Evolutionary conservation across 2,329 filamentous ascomycete genomes (phyloP).

Genomic region (Atkinsonella texensis): DNA sequence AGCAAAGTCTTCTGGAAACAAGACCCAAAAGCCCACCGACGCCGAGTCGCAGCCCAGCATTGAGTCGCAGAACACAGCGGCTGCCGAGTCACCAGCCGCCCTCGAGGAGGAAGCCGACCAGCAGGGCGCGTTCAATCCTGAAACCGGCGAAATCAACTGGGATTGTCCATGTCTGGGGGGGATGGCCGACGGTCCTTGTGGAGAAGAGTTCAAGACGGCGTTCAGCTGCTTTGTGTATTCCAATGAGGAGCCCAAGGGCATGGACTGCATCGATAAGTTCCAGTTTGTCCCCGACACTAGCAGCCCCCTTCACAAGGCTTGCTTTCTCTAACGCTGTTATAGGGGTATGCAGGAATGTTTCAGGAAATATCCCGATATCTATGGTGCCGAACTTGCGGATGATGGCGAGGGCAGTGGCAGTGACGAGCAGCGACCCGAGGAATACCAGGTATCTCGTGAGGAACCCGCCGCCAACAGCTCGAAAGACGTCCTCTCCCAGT

Average conservation of each 20-base stretch:
- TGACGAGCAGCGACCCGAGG: slow-evolving; percentile 16
- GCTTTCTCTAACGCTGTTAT: slow-evolving; percentile 17
- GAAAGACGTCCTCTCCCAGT: slow-evolving; percentile 7
- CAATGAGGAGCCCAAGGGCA: slow-evolving; percentile 88
- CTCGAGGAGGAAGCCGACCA: slow-evolving; percentile 73
- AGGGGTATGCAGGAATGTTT: slow-evolving; percentile 98
- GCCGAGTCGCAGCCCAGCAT: slow-evolving; percentile 15
- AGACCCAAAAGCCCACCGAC: slow-evolving; percentile 11
- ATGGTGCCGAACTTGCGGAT: slow-evolving; percentile 76
- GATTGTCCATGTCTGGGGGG: slow-evolving; percentile 95
- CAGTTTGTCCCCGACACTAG: slow-evolving; percentile 48
- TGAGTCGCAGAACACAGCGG: slow-evolving; percentile 14
- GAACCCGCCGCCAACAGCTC: background rate
- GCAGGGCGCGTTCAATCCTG: slow-evolving; percentile 92
- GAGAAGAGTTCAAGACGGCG: slow-evolving; percentile 85
- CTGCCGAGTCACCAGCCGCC: slow-evolving; percentile 31
- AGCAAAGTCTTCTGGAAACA: slow-evolving; percentile 9
- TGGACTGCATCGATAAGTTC: slow-evolving; percentile 96
- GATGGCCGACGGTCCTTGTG: slow-evolving; percentile 93
- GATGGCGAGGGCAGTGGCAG: slow-evolving; percentile 39
- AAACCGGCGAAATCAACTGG: slow-evolving; percentile 99
- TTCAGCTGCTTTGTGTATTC: slow-evolving; percentile 99
- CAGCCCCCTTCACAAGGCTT: background rate
- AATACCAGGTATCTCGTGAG: slow-evolving; percentile 6
- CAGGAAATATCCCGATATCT: slow-evolving; percentile 81